phyloP scores from a whole-genome alignment of 352 stramenopile species.

The Pythium graminicola region DNA sequence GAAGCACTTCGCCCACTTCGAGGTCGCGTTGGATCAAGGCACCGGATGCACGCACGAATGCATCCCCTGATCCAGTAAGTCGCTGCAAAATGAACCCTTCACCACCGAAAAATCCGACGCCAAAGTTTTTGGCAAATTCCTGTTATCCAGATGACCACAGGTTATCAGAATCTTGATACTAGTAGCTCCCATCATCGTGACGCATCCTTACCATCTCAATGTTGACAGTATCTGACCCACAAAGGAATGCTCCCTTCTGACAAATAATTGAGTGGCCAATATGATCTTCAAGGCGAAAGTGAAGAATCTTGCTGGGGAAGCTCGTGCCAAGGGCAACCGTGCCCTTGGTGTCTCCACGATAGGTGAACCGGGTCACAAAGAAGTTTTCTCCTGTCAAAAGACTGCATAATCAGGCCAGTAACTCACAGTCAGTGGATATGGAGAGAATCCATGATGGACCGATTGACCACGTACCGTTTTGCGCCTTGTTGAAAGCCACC shows the following conservation, averaged over 20 bases:
- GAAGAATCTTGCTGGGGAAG: conserved; percentile 88
- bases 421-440: too few relatives aligned
- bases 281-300: conserved; percentile 85
- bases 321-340: conserved; percentile 88
- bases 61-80: conserved; percentile 85
- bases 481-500: conserved; percentile 85
- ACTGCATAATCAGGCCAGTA: conserved; percentile 24
- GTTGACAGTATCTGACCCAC: conserved; percentile 86
- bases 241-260: conserved; percentile 90
- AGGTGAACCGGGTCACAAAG: conserved; percentile 70
- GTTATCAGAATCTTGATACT: too few relatives aligned
- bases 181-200: too few relatives aligned
- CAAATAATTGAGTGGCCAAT: conserved; percentile 81
- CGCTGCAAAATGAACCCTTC: conserved; percentile 94
- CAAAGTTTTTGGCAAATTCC: conserved; percentile 89
- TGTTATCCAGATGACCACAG: too few relatives aligned
- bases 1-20: conserved; percentile 80
- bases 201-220: conserved; percentile 88
- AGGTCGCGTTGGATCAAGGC: conserved; percentile 86
- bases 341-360: conserved; percentile 51
- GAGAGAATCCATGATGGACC: too few relatives aligned
- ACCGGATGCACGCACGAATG: conserved; percentile 88
- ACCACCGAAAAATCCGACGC: conserved; percentile 91
- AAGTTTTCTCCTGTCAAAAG: conserved; percentile 80
- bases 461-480: conserved; percentile 43